Evolutionary conservation across 75 land plant species (phyloP).

Genomic region (Ceratopteris richardii): DNA sequence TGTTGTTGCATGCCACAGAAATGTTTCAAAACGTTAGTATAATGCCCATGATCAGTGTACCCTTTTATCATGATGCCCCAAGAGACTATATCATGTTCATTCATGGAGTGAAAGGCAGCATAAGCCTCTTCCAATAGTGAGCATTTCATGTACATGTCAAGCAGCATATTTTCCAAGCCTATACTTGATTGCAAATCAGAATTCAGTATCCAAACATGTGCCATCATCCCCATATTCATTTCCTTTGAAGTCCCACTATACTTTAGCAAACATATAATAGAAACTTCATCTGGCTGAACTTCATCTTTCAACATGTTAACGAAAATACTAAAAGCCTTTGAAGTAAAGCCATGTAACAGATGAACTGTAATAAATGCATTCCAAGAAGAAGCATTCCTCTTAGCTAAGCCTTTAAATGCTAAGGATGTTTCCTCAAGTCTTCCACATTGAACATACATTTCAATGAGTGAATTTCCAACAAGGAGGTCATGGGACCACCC

Average conservation of each 20-base stretch:
- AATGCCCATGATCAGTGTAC: background rate
- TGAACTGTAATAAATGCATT: slow-evolving; percentile 46
- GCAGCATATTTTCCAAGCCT: no score
- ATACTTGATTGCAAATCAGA: background rate
- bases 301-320: no score
- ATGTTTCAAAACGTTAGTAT: background rate
- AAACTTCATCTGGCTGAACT: no score
- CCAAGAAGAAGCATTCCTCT: slow-evolving; percentile 16
- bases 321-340: no score
- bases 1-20: background rate
- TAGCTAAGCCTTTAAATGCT: slow-evolving; percentile 13
- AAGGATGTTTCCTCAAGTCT: background rate
- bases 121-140: background rate
- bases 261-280: no score
- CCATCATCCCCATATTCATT: no score
- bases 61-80: background rate
- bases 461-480: slow-evolving; percentile 17
- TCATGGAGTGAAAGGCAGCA: background rate
- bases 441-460: slow-evolving; percentile 21
- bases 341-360: slow-evolving; percentile 29
- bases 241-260: no score
- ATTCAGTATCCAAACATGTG: no score
- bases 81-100: background rate
- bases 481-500: slow-evolving; percentile 24
- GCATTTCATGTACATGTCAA: no score